A percentile compares a stretch with the other conserved stretches of the same genome.
Conservation (phyloP, 2,329 filamentous ascomycete species). For the Thelonectria olida region DNA sequence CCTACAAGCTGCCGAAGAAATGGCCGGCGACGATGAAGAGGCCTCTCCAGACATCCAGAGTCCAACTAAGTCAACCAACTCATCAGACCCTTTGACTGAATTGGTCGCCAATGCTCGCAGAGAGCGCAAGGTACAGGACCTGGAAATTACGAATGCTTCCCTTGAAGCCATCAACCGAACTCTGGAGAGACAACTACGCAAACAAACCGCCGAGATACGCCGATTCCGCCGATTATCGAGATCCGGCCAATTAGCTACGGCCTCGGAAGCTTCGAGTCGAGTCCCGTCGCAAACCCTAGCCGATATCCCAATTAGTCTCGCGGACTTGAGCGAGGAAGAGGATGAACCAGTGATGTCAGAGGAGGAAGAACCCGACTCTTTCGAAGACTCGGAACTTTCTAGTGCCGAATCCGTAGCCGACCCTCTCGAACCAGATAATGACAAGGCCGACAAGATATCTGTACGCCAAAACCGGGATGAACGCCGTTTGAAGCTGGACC, state of each 20-base stretch:
- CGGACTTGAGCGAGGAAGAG: slow-evolving; percentile 56
- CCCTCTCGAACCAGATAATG: slow-evolving; percentile 49
- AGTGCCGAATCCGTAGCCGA: slow-evolving; percentile 47
- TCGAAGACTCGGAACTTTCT: slow-evolving; percentile 62
- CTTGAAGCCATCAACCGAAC: slow-evolving; percentile 94
- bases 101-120: slow-evolving; percentile 87
- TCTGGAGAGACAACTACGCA: slow-evolving; percentile 88
- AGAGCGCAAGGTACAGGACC: slow-evolving; percentile 93
- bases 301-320: slow-evolving; percentile 55
- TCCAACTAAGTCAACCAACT: slow-evolving; percentile 64
- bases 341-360: slow-evolving; percentile 50
- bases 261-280: slow-evolving; percentile 56
- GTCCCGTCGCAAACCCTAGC: slow-evolving; percentile 55
- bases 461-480: slow-evolving; percentile 77
- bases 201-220: slow-evolving; percentile 88
- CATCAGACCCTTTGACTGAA: slow-evolving; percentile 73
- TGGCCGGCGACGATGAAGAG: slow-evolving; percentile 49
- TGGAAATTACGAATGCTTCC: slow-evolving; percentile 96
- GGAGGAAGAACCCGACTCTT: slow-evolving; percentile 57
- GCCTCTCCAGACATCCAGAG: slow-evolving; percentile 57
- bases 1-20: slow-evolving; percentile 64
- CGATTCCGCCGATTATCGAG: slow-evolving; percentile 87
- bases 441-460: slow-evolving; percentile 35
- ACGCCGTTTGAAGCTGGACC: slow-evolving; percentile 82
- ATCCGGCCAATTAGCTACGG: slow-evolving; percentile 74